Conservation (phyloP, 1,284 basidiomycete genomes). For the Pisolithus thermaeus region DNA sequence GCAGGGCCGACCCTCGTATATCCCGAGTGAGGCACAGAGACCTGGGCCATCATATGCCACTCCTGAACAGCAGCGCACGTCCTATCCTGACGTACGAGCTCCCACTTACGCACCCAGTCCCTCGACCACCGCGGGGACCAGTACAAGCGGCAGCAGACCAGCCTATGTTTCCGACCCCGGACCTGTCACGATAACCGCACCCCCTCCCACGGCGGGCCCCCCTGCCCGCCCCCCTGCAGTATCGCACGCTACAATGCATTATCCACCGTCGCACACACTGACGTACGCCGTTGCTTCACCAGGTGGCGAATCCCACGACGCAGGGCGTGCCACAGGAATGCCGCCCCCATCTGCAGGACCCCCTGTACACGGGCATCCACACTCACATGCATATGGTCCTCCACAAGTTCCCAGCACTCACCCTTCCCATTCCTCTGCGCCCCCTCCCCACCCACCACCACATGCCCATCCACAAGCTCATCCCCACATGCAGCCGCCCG, state of each 20-base stretch:
- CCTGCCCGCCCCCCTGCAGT: background rate
- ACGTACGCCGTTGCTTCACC: background rate
- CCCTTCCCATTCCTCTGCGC: conserved; percentile 12
- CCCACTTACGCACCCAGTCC: conserved; percentile 9
- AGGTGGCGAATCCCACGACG: background rate
- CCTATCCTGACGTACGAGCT: conserved; percentile 23
- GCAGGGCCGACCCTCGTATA: conserved; percentile 12
- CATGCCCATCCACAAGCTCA: background rate
- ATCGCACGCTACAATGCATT: background rate
- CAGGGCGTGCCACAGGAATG: background rate
- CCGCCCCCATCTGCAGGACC: background rate
- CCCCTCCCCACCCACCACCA: conserved; percentile 2
- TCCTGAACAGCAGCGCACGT: conserved; percentile 13
- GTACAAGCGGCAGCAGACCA: background rate
- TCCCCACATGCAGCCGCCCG: conserved; percentile 13
- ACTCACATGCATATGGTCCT: conserved; percentile 14
- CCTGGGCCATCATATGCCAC: background rate
- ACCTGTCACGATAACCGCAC: background rate
- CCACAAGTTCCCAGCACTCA: conserved; percentile 16
- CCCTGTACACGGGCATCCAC: conserved; percentile 18
- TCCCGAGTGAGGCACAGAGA: conserved; percentile 12
- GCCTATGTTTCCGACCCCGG: background rate
- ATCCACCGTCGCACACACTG: background rate
- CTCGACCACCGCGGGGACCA: conserved; percentile 10
- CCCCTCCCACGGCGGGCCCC: background rate